A percentile compares a stretch with the other conserved stretches of the same genome.
phyloP scores from a whole-genome alignment of 2,329 filamentous ascomycete species.

The Sporothrix schenckii region DNA sequence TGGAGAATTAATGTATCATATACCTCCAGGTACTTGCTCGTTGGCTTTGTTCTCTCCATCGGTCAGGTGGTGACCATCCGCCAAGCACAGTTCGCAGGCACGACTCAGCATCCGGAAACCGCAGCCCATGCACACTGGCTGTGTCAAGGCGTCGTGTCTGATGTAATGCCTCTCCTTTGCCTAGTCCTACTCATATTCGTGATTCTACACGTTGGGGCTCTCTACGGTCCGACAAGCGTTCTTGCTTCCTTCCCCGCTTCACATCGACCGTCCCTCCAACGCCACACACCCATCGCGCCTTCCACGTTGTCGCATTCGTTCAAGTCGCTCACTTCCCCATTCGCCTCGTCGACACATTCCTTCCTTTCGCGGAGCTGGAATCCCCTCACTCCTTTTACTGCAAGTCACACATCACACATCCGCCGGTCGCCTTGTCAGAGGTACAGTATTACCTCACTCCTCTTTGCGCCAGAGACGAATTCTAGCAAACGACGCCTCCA shows the following conservation, averaged over 20 bases:
- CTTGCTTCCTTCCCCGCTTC: slow-evolving; percentile 21
- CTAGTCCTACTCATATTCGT: not conserved
- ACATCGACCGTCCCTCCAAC: not conserved
- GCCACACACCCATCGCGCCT: slow-evolving; percentile 17
- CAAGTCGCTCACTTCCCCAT: not conserved
- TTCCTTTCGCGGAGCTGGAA: slow-evolving; percentile 9
- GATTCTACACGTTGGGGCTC: not conserved
- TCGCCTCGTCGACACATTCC: slow-evolving; percentile 6
- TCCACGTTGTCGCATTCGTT: not conserved
- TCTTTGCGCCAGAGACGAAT: not conserved
- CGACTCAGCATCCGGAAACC: slow-evolving; percentile 19
- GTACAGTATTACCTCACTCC: not conserved
- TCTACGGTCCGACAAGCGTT: not conserved
- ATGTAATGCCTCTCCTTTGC: slow-evolving; percentile 1
- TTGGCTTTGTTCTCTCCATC: slow-evolving; percentile 6
- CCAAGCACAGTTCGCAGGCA: not conserved
- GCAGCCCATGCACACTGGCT: not conserved
- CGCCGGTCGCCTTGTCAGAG: not conserved
- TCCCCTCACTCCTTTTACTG: not conserved
- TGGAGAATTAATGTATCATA: not conserved
- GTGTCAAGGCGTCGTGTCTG: slow-evolving; percentile 11
- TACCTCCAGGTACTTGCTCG: not conserved
- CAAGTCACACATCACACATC: not conserved
- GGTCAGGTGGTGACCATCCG: slow-evolving; percentile 6
- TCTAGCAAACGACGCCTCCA: slow-evolving; percentile 29